Evolutionary conservation across 331 rosid species (phyloP).

Genomic region (Quercus lobata): DNA sequence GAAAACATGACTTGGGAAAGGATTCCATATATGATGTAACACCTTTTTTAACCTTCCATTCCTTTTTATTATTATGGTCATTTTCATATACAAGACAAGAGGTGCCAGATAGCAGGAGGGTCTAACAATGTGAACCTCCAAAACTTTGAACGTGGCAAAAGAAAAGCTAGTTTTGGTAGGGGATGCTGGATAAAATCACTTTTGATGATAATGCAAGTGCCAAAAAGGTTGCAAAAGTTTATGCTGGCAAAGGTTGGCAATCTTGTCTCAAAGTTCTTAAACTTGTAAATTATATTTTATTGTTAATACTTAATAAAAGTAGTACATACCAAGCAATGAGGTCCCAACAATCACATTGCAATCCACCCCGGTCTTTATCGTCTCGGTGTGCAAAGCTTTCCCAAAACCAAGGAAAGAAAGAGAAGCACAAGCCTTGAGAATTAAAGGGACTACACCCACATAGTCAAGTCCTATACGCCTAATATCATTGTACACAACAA

Average conservation of each 20-base stretch:
- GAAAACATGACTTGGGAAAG: slow-evolving; percentile 3
- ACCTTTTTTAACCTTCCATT: neutral
- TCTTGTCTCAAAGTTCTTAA: slow-evolving; percentile 4
- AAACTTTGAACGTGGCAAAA: neutral
- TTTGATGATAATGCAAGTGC: slow-evolving; percentile 20
- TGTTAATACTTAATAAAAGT: no score
- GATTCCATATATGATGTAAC: no score
- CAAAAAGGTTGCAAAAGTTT: neutral
- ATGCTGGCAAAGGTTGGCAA: slow-evolving; percentile 26
- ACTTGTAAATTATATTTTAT: neutral
- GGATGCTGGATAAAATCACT: neutral
- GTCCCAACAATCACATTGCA: slow-evolving; percentile 48
- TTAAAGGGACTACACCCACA: slow-evolving; percentile 34
- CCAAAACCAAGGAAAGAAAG: slow-evolving; percentile 21
- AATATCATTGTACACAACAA: slow-evolving; percentile 31
- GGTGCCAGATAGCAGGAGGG: neutral
- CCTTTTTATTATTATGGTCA: no score
- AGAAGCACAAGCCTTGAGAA: slow-evolving; percentile 64
- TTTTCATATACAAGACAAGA: no score
- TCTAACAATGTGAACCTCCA: neutral
- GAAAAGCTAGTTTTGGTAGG: neutral
- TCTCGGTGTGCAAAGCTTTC: slow-evolving; percentile 52
- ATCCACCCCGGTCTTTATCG: slow-evolving; percentile 41
- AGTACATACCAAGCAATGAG: slow-evolving; percentile 37
- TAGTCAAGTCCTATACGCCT: slow-evolving; percentile 26